Evolutionary conservation across 768 basidiomycete genomes (phyloP).

Genomic region (Macrocybe gigantea): DNA sequence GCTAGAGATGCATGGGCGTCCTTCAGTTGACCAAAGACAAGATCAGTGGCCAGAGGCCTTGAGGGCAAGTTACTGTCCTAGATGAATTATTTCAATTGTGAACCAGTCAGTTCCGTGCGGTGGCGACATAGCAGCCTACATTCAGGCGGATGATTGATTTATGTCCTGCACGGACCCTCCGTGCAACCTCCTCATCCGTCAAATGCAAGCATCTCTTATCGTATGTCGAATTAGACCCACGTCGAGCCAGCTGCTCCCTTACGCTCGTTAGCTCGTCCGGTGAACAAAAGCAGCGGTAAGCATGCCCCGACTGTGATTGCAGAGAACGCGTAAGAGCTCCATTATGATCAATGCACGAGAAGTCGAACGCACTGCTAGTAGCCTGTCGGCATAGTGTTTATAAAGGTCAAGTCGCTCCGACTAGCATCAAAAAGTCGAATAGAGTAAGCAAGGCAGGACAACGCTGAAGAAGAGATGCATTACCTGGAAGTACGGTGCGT

Average conservation of each 20-base stretch:
- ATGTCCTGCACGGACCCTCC: conserved; percentile 70
- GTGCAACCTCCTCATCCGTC: conserved; percentile 77
- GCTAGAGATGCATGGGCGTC: conserved; percentile 75
- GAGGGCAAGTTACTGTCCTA: conserved; percentile 57
- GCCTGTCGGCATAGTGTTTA: conserved; percentile 58
- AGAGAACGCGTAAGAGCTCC: neutral
- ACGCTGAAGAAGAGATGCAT: conserved; percentile 3
- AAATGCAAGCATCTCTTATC: conserved; percentile 86
- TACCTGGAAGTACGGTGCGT: conserved; percentile 87
- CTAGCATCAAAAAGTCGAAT: conserved; percentile 31
- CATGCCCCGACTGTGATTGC: conserved; percentile 63
- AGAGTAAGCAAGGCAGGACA: neutral
- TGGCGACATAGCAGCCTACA: conserved; percentile 36
- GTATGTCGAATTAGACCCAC: conserved; percentile 77
- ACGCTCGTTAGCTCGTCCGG: conserved; percentile 62
- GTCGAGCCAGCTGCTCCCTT: conserved; percentile 61
- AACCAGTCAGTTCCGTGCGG: no score
- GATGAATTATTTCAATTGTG: neutral
- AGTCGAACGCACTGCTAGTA: conserved; percentile 59
- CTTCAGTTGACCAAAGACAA: conserved; percentile 70
- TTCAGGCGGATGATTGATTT: conserved; percentile 84
- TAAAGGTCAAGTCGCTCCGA: conserved; percentile 90
- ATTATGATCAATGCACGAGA: neutral
- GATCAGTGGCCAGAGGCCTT: conserved; percentile 48
- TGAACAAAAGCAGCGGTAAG: conserved; percentile 94